Base-by-base conservation (phyloP, 768 basidiomycete genomes). In the Vishniacozyma victoriae region DNA sequence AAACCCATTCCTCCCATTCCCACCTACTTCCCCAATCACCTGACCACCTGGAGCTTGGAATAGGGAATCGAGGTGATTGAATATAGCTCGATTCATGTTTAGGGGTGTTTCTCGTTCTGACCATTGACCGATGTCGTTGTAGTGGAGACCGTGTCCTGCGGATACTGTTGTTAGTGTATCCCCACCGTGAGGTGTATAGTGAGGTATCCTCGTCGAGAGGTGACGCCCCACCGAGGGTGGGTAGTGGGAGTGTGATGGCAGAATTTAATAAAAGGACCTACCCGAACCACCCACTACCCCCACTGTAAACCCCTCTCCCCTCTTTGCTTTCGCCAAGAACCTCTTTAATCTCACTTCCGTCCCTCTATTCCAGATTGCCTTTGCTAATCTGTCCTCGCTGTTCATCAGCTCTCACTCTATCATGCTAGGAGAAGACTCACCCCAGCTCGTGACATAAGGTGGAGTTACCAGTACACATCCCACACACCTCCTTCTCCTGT, bases 231-330 rank as follows among this genome's bases (percentile, higher is more conserved):
- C 9, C 37, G 37, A 13, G 37, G 11, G 19, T 9, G 37, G 19
- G 37, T 13, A 22, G 19, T 18, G 25, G 19, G 39, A 23, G 20
- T 37, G 35, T 15, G 20, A 19, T 7, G 39, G 5, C 14, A 41
- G 20, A 23, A 41, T 7, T 41, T n/a, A 18, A 14, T 13, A 48
- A 24, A 14, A 22, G 22, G 38, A 6, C 59, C 36, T 22, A 62
- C 63, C 63, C 29, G 64, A 66, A 27, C 64, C 64, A 31, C 64
- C 64, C 14, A 66, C 46, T 1, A 66, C 60, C 3, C 54, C 64
- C 12, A 66, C 52, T 6, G 60, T 58, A 51, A 66, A 62, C 7
- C 52, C 51, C 22, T 66, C 41, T 12, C 64, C 64, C 14, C 44
- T 27, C 29, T 45, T 29, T 31, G 58, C 48, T 38, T 56, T 62